Evolutionary conservation across 305 asterid genomes (phyloP).

Genomic region (Fraxinus floribunda): DNA sequence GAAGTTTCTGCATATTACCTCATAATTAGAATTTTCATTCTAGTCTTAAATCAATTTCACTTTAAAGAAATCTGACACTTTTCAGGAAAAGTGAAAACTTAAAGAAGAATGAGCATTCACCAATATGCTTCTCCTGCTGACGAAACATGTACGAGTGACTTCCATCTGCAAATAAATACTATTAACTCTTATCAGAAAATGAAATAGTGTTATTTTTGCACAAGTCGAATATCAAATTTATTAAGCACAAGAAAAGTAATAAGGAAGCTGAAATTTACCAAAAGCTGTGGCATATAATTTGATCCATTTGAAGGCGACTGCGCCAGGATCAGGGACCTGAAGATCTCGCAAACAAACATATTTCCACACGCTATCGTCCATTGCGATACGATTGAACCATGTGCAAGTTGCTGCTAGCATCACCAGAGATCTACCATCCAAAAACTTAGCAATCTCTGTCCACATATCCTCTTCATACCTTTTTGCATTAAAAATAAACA

Average conservation of each 20-base stretch:
- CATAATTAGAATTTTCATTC: background rate
- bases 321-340: constrained; percentile 78
- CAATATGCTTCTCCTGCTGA: constrained; percentile 90
- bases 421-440: constrained; percentile 89
- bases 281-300: constrained; percentile 77
- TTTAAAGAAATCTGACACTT: background rate
- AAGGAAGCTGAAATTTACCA: constrained; percentile 47
- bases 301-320: constrained; percentile 65
- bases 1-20: background rate
- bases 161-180: constrained; percentile 64
- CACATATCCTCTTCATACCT: constrained; percentile 90
- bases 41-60: background rate
- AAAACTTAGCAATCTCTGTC: constrained; percentile 89
- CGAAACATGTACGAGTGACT: constrained; percentile 77
- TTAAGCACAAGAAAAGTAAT: constrained; percentile 7
- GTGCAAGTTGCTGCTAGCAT: constrained; percentile 75
- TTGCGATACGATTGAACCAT: constrained; percentile 72
- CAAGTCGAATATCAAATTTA: background rate
- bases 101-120: constrained; percentile 36
- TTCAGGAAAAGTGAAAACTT: background rate
- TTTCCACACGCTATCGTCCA: constrained; percentile 81
- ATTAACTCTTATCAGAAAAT: constrained; percentile 16
- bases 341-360: constrained; percentile 91
- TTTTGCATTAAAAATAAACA: constrained; percentile 18
- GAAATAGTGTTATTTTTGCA: constrained; percentile 4